phyloP scores from a whole-genome alignment of 2,329 filamentous ascomycete species.

The Geoglossum cookeanum region DNA sequence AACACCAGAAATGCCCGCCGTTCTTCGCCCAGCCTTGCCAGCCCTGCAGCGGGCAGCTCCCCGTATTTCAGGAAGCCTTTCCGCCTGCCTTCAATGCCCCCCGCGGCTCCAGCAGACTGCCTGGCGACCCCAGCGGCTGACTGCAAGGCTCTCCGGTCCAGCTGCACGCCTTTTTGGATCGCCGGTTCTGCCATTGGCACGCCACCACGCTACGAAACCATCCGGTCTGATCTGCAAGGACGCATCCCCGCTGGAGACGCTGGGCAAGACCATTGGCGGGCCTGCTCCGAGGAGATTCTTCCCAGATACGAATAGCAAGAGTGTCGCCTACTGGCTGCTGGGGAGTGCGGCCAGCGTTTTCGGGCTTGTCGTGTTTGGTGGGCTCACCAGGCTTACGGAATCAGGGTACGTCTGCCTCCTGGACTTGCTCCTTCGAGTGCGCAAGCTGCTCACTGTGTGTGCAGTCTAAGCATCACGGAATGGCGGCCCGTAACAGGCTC shows the following conservation, averaged over 20 bases:
- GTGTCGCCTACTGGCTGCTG: constrained; percentile 80
- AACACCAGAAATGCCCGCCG: not conserved
- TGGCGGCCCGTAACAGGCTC: constrained; percentile 94
- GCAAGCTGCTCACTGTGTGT: constrained; percentile 2
- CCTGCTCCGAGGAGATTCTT: constrained; percentile 20
- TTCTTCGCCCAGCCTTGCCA: not conserved
- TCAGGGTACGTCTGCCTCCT: constrained; percentile 49
- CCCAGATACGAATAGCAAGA: constrained; percentile 48
- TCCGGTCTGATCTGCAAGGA: not conserved
- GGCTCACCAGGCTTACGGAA: constrained; percentile 82
- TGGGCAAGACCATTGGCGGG: constrained; percentile 15
- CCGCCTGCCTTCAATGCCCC: constrained; percentile 1
- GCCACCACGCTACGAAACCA: not conserved
- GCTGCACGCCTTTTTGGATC: not conserved
- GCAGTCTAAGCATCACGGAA: constrained; percentile 90
- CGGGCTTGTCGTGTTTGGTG: constrained; percentile 89
- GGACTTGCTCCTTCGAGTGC: not conserved
- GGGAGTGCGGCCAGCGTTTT: constrained; percentile 87
- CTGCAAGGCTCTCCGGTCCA: not conserved
- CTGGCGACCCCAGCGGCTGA: not conserved
- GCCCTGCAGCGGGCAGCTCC: constrained; percentile 1
- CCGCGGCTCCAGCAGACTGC: not conserved
- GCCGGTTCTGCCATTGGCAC: not conserved
- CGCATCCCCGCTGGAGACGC: constrained; percentile 15
- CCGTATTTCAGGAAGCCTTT: constrained; percentile 2